phyloP scores from a whole-genome alignment of 305 asterid genomes.

The Rubia balearica region DNA sequence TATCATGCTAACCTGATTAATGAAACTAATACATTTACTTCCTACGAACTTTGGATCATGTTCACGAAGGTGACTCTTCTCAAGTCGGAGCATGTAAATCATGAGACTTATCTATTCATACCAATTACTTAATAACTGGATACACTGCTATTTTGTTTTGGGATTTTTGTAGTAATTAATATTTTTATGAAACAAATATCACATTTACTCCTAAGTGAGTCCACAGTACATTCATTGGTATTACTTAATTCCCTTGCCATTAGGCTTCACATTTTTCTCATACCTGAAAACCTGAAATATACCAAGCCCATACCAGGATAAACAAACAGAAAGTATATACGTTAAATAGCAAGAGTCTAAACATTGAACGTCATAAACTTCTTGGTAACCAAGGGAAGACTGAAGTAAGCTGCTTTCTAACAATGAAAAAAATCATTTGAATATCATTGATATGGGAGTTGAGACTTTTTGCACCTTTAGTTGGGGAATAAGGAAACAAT shows the following conservation, averaged over 20 bases:
- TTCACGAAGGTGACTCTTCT: too few relatives aligned
- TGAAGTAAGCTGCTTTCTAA: neutral
- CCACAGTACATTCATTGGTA: neutral
- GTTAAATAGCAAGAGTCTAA: neutral
- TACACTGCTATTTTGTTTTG: neutral
- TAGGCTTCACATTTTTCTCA: neutral
- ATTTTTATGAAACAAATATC: neutral
- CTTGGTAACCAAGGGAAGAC: neutral
- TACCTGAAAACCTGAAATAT: neutral
- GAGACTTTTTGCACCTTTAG: neutral
- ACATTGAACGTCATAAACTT: neutral
- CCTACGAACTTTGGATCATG: neutral
- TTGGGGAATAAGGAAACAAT: neutral
- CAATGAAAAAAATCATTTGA: neutral
- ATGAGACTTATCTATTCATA: too few relatives aligned
- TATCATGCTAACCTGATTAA: neutral
- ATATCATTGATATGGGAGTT: neutral
- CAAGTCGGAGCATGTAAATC: too few relatives aligned
- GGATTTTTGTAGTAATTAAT: neutral
- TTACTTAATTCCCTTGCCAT: neutral
- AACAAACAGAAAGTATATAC: neutral
- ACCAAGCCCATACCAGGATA: neutral
- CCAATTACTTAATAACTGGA: neutral
- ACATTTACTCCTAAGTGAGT: neutral
- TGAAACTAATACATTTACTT: neutral